These are phyloP conservation scores for Boletus speciosus DNA, from an alignment of 768 basidiomycete species.

Conservation along the genomic window DNA sequence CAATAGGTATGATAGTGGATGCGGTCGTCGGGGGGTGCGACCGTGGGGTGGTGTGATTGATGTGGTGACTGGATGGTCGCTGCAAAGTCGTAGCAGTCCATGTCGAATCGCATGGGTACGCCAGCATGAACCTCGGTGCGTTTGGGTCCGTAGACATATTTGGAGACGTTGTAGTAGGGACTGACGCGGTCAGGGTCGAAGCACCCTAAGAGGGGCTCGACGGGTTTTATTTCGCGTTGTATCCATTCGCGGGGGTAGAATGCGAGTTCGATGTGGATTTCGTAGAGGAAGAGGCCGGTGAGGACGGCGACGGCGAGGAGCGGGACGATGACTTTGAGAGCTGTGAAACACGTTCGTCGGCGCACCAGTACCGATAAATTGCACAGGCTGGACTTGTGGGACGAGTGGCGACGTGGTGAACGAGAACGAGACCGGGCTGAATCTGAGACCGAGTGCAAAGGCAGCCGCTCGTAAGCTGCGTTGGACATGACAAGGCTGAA, in stretches of 20 bases:
- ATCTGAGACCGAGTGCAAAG: constrained; percentile 44
- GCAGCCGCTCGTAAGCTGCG: constrained; percentile 46
- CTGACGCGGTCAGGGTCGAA: constrained; percentile 63
- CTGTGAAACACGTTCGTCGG: constrained; percentile 35
- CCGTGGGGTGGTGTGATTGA: constrained; percentile 1
- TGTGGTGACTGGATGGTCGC: constrained; percentile 60
- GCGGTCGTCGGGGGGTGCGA: constrained; percentile 37
- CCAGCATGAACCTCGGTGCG: constrained; percentile 76
- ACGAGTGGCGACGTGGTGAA: constrained; percentile 22
- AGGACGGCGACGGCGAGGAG: constrained; percentile 37
- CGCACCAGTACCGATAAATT: constrained; percentile 29
- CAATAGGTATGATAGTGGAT: constrained; percentile 90
- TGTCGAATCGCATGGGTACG: constrained; percentile 67
- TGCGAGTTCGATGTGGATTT: constrained; percentile 82
- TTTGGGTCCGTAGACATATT: constrained; percentile 60
- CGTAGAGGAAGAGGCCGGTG: constrained; percentile 57
- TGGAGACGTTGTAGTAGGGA: constrained; percentile 63
- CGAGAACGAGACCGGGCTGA: constrained; percentile 25
- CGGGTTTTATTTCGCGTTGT: constrained; percentile 59
- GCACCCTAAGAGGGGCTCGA: constrained; percentile 68
- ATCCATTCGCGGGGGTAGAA: constrained; percentile 80
- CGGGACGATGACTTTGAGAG: constrained; percentile 47
- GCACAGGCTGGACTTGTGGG: constrained; percentile 26
- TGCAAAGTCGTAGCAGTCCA: constrained; percentile 93
- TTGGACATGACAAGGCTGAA: constrained; percentile 33